Base-by-base conservation (phyloP, 164 flowering plant genomes). In the Stephania cephalantha region DNA sequence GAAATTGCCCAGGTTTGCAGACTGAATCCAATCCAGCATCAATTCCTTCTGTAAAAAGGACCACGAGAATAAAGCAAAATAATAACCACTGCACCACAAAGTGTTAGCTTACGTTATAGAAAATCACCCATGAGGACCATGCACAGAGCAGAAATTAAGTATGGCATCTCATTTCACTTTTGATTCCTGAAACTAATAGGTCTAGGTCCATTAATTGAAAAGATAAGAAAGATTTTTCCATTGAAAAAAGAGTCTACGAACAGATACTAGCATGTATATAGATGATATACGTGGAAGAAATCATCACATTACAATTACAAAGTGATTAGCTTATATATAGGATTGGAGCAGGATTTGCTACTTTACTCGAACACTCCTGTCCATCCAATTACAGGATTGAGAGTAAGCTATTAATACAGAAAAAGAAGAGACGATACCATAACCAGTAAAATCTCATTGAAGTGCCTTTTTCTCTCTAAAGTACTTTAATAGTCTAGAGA, bases 401-500 rank as follows among this genome's bases (percentile, higher is more conserved):
- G 20, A 58, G 64, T 58, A 58, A 53, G 50, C 74, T 58, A 35
- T 31, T 58, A 72, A 46, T 58, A 52, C 73, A 71, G 42, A 53
- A 71, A 71, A 50, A 18, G 46, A 55, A 52, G 55, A 72, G 18
- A 9, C 7, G 65, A 20, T 9, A 10, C 66, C 45, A 18, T 30
- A 53, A 7, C 65, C 9, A n/a, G 55, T 50, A 55, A 22, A 71
- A 17, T 17, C 68, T 45, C 50, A 31, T 4, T 10, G 15, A 6
- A 46, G 68, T 13, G 31, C 67, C 65, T 52, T 29, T 29, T 71
- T 44, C 73, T 15, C 68, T 73, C 46, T 22, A 2, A 48, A 22
- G 20, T 5, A 12, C 35, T 70, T 70, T 83, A 88, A 84, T 87
- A 90, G 73, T 91, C 89, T 25, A 91, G 82, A 50, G 93, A 89